phyloP scores from a whole-genome alignment of 441 rosid species.

The Viola pubescens region DNA sequence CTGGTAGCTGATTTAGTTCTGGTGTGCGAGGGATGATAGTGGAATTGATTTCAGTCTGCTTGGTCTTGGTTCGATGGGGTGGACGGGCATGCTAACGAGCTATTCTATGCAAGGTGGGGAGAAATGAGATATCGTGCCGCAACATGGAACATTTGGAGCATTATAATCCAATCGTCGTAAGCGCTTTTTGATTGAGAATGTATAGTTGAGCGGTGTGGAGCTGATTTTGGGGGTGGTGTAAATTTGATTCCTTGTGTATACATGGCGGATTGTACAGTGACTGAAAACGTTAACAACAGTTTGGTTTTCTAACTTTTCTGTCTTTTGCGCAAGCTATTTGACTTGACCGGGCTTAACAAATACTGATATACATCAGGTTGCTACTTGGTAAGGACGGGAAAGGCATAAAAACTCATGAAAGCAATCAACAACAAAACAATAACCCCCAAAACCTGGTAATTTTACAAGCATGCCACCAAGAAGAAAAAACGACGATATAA shows the following conservation, averaged over 20 bases:
- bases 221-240: neutral
- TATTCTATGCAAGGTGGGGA: neutral
- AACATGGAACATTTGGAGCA: neutral
- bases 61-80: neutral
- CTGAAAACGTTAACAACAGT: too few species aligned
- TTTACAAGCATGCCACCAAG: too few species aligned
- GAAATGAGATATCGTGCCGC: neutral
- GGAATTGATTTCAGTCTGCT: too few species aligned
- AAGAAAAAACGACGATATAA: too few species aligned
- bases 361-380: too few species aligned
- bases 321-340: too few species aligned
- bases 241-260: slow-evolving; percentile 1
- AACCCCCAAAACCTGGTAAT: too few species aligned
- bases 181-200: neutral
- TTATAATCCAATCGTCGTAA: neutral
- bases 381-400: too few species aligned
- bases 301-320: too few species aligned
- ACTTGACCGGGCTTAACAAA: too few species aligned
- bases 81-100: neutral
- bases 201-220: neutral
- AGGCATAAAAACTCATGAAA: too few species aligned
- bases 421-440: too few species aligned
- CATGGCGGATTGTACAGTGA: neutral
- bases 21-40: neutral
- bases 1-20: slow-evolving; percentile 16